Base-by-base conservation (phyloP, 2,329 filamentous ascomycete species). In the Colletotrichum tropicicola region DNA sequence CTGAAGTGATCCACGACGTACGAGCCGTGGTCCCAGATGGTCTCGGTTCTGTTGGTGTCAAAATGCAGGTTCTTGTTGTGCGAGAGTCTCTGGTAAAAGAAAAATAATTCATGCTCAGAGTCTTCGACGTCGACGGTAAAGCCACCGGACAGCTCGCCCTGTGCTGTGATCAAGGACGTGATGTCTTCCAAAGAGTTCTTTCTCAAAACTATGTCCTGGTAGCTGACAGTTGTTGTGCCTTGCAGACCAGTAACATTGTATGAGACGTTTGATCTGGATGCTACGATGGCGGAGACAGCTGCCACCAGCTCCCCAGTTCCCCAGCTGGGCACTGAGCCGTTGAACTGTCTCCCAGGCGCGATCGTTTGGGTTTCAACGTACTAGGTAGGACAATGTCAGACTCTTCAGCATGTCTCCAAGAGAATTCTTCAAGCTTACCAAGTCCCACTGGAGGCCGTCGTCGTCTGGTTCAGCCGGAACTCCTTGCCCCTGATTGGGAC, bases 401-500 rank as follows among this genome's bases (percentile, higher is more conserved):
- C 12, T 10, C 32, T 13, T 35, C 15, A 15, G 32, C 12, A 10
- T 12, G 5, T 35, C 9, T 15, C 32, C 32, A 12, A 4, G 32
- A 6, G 32, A 3, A 6, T 4, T 17, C 1, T 6, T 44, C 5
- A 30, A n/a, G 5, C 49, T 43, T 48, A 62, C 52, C 60, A 80
- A 49, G 59, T 80, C 70, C 72, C 72, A 77, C 56, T 72, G 64
- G 9, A 78, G 69, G 0, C 78, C 79, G 5, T 76, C 73, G 47
- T 75, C 71, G 21, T 73, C 68, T 1, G 66, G 58, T 1, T 70
- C 67, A 1, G 78, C 75, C 1, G 82, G 82, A 3, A 83, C 80
- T 13, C 83, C 83, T 47, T 79, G 75, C 4, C 82, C 83, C 68
- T 83, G 79, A 63, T 82, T 82, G 0, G 82, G 78, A 0, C 82